Percentiles rank a stretch among this genome's conserved stretches.
Conservation (phyloP, 2,329 filamentous ascomycete genomes). For the Fusarium miscanthi region DNA sequence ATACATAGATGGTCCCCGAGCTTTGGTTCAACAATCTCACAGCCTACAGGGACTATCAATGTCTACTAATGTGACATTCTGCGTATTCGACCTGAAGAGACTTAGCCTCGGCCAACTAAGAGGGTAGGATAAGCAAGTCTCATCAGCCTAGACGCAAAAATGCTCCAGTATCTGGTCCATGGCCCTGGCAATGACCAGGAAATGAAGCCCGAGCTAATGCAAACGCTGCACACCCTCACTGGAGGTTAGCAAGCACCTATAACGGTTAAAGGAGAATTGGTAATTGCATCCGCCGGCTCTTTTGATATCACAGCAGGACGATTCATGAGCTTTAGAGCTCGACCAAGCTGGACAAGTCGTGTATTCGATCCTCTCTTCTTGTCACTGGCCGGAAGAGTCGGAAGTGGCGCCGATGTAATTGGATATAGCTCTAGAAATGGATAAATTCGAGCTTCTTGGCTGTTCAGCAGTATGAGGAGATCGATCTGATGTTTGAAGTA, state of each 20-base stretch:
- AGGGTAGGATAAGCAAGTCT: background rate
- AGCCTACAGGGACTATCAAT: background rate
- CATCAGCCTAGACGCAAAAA: background rate
- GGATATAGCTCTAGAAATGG: background rate
- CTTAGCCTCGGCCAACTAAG: background rate
- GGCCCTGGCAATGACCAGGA: background rate
- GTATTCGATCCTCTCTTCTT: background rate
- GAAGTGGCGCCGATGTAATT: constrained; percentile 16
- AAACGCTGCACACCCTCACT: constrained; percentile 17
- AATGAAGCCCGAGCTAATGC: background rate
- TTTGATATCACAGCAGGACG: background rate
- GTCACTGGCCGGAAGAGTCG: constrained; percentile 23
- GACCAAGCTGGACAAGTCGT: background rate
- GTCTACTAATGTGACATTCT: background rate
- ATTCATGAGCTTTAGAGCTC: background rate
- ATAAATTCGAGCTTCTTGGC: background rate
- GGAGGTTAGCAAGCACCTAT: constrained; percentile 1
- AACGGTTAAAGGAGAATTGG: background rate
- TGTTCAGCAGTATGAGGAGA: background rate
- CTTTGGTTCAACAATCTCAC: background rate
- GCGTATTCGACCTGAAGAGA: background rate
- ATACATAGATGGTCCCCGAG: background rate
- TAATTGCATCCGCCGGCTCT: background rate
- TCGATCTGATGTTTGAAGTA: background rate
- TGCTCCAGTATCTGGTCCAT: background rate